phyloP scores from a whole-genome alignment of 805 yeast genomes.

The Yamadazyma philogaea region DNA sequence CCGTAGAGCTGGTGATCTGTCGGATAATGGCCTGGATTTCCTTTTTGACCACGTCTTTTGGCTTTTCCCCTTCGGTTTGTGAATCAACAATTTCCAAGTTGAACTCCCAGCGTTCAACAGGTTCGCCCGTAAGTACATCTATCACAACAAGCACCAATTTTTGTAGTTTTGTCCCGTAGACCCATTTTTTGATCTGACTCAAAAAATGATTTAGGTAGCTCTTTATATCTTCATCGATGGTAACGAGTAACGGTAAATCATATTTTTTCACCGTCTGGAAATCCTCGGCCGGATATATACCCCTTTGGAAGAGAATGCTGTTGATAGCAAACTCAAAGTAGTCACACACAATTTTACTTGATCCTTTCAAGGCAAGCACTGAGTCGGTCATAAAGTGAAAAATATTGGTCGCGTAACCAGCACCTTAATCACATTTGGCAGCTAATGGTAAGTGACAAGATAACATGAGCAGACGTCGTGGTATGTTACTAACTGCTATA shows the following conservation, averaged over 20 bases:
- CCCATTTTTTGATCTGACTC: slow-evolving; percentile 68
- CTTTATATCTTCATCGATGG: slow-evolving; percentile 73
- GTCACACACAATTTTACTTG: slow-evolving; percentile 75
- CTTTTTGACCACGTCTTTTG: slow-evolving; percentile 52
- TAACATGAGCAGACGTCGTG: too few species aligned
- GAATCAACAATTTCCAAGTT: slow-evolving; percentile 45
- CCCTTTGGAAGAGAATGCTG: slow-evolving; percentile 81
- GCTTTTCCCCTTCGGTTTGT: slow-evolving; percentile 22
- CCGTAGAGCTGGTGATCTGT: slow-evolving; percentile 83
- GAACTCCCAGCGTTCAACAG: slow-evolving; percentile 86
- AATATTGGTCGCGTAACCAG: not conserved
- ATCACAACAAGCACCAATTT: slow-evolving; percentile 72
- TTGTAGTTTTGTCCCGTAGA: slow-evolving; percentile 63
- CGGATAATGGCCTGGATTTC: slow-evolving; percentile 85
- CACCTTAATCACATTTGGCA: not conserved
- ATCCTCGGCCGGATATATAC: slow-evolving; percentile 85
- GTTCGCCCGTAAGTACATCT: slow-evolving; percentile 61
- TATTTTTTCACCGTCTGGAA: slow-evolving; percentile 75
- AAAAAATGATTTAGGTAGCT: slow-evolving; percentile 64
- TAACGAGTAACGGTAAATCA: slow-evolving; percentile 69
- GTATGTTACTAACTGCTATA: slow-evolving; percentile 12
- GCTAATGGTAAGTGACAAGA: not conserved
- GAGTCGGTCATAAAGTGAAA: slow-evolving; percentile 14
- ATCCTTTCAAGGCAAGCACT: slow-evolving; percentile 67
- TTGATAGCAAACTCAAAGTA: slow-evolving; percentile 81